Evolutionary conservation across 2,329 filamentous ascomycete genomes (phyloP), one percentile per base, ranked within the genome.

Genomic region (Scedosporium minutisporum): DNA sequence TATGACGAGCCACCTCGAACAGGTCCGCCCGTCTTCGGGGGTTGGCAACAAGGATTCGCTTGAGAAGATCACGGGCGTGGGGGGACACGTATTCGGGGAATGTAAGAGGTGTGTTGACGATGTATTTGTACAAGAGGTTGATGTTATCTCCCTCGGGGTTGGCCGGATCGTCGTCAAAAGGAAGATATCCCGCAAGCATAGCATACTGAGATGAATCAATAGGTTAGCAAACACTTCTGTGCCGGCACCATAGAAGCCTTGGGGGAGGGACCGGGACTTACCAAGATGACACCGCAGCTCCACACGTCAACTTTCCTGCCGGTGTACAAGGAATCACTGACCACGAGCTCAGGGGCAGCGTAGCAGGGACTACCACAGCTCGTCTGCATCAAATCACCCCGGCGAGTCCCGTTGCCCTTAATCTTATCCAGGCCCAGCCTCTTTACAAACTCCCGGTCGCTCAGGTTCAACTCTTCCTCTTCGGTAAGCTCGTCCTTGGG

Each of bases 81-180:
- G 95, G 95, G 6, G 95, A 96, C 68, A 99, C 95, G 73, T 97
- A 97, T 86, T 99, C 95, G 65, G 95, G 95, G 74, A 99, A 99
- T 3, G 93, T 97, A 51, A 99, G 84, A 42, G 93, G 93, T 1
- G 95, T 99, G 62, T 91, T 96, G 64, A 97, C 93, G 69, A 99
- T 99, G 77, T 99, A 99, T 78, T 97, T 97, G 83, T 99, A 99
- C 29, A 99, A 81, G 10, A 99, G 83, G 73, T 99, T 99, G 78
- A 99, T 99, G 73, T 99, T 99, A 74, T 99, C 95, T 67, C 95
- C 95, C 76, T 99, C 95, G 2, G 95, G 95, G 72, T 99, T 99
- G 57, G 93, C 95, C 66, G 95, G 95, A 70, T 99, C 95, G 72
- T 99, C 95, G 70, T 99, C 95, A 71, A 99, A 99, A 3, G 95